Base-by-base conservation (phyloP, 192 early-diverging fungal species). In the Mortierella claussenii region DNA sequence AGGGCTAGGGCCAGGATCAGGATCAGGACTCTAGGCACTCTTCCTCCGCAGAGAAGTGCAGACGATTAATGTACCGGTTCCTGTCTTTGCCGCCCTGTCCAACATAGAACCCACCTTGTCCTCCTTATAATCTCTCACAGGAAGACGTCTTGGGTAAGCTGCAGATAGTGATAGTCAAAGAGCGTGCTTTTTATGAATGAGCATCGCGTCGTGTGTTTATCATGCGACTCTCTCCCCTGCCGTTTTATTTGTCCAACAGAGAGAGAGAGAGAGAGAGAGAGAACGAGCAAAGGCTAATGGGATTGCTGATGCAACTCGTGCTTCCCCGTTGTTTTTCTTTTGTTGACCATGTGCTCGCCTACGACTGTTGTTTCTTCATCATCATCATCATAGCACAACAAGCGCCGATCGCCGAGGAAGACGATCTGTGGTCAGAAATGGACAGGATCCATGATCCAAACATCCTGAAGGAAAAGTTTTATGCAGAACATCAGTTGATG, bases 401-500 rank as follows among this genome's bases (percentile, higher is more conserved):
- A 45, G 59, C 50, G 23, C 57, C 67, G 23, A 24, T 23, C 28
- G 32, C 69, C 21, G 59, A 63, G 48, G 53, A 71, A 51, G 69
- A 71, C 60, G 60, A 63, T 37, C 44, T 63, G 21, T 63, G 69
- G 60, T 21, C 60, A 27, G 69, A 71, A 18, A 15, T 71, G 34
- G 59, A 71, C 15, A 47, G 60, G 27, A 63, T 63, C 37, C 54
- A 63, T 11, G 69, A 71, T 53, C 53, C 69, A 8, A 33, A 54
- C 28, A 27, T 34, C 34, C 23, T 71, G 34, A 85, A 85, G 55
- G 83, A 88, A 52, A 76, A 82, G 71, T 69, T 69, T 31, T 69
- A 69, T 43, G 68, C 48, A n/a, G 83, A 88, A 50, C 76, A 75
- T 37, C 80, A 85, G 34, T 40, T 80, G 55, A 82, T 88, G 50